These are phyloP conservation scores for Comarum palustre DNA, from an alignment of 306 rosid genomes.

Conservation along the genomic window DNA sequence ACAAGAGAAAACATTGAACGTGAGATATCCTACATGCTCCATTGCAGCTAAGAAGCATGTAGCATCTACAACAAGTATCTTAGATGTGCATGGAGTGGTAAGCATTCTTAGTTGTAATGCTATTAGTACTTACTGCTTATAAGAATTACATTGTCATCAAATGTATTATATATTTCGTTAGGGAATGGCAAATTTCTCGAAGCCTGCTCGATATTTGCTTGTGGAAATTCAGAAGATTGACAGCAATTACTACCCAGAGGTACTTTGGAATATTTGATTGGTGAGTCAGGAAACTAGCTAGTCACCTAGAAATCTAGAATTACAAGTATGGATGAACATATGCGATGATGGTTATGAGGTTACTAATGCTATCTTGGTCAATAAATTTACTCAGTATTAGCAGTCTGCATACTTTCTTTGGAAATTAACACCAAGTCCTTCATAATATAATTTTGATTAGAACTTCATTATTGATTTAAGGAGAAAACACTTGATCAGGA, in stretches of 20 bases:
- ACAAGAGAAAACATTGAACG: constrained; percentile 70
- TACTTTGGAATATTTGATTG: constrained; percentile 28
- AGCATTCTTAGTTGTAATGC: constrained; percentile 21
- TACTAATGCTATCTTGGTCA: background rate
- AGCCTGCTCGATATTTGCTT: constrained; percentile 74
- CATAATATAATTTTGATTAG: background rate
- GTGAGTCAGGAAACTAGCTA: constrained; percentile 7
- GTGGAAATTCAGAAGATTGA: constrained; percentile 85
- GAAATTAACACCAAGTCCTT: background rate
- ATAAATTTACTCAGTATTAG: background rate
- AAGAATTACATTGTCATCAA: background rate
- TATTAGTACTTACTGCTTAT: background rate
- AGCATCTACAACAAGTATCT: constrained; percentile 86
- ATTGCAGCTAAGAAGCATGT: constrained; percentile 70
- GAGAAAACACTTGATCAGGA: background rate
- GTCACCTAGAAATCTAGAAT: no score
- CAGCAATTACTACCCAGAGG: constrained; percentile 93
- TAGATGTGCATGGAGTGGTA: constrained; percentile 86
- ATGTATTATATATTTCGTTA: constrained; percentile 21
- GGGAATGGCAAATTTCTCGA: constrained; percentile 93
- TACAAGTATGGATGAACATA: background rate
- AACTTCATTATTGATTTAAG: background rate
- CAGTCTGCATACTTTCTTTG: background rate
- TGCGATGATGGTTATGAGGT: background rate
- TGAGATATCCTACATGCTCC: constrained; percentile 82